Conservation (phyloP, 257 asterid genomes). For the Forsythia viridissima region DNA sequence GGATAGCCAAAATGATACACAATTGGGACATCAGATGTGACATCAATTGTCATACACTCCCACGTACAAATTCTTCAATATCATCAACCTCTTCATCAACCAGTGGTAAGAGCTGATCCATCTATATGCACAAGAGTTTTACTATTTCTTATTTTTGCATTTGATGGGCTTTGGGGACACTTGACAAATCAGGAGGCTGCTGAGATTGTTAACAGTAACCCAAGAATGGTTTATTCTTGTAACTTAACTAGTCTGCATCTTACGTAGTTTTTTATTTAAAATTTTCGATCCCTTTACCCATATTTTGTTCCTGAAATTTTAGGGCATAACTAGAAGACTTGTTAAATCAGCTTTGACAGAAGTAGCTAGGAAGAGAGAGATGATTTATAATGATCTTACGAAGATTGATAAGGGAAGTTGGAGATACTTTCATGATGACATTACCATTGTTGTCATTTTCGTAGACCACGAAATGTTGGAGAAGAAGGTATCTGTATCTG, state of each 20-base stretch:
- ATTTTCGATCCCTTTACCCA: background rate
- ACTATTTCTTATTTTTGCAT: constrained; percentile 70
- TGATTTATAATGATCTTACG: constrained; percentile 49
- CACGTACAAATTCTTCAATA: no score
- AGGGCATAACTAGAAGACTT: constrained; percentile 84
- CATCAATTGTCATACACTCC: no score
- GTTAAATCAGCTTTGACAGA: constrained; percentile 44
- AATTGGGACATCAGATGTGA: no score
- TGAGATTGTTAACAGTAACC: constrained; percentile 66
- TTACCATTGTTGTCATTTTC: constrained; percentile 62
- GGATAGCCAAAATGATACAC: no score
- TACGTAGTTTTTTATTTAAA: background rate
- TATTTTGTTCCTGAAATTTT: background rate
- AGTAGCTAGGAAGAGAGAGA: constrained; percentile 45
- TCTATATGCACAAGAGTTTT: constrained; percentile 41
- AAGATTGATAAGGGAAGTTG: constrained; percentile 23
- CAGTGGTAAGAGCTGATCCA: constrained; percentile 76
- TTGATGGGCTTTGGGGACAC: constrained; percentile 89
- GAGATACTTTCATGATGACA: constrained; percentile 70
- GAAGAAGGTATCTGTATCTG: constrained; percentile 31
- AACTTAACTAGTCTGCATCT: background rate
- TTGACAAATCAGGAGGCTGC: constrained; percentile 70
- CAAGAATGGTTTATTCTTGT: constrained; percentile 52
- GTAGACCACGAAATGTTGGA: constrained; percentile 51
- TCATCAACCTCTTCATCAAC: constrained; percentile 46